Base-by-base conservation (phyloP, 768 basidiomycete genomes). In the Xerocomus potaroensis region DNA sequence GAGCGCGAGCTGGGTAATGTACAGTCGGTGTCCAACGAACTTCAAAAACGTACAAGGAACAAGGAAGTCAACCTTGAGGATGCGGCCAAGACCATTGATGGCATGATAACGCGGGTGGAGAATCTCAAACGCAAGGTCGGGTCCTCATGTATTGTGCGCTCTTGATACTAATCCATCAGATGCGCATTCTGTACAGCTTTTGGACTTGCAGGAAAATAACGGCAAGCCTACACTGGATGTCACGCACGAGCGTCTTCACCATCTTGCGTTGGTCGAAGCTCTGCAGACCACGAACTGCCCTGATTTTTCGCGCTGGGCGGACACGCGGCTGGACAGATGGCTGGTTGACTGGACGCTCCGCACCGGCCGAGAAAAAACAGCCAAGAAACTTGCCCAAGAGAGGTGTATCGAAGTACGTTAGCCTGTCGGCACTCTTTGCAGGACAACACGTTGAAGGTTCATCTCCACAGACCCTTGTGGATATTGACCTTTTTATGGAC, bases 291-390 rank as follows among this genome's bases (percentile, higher is more conserved):
- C 77, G 5, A 76, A 65, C 41, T 72, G 74, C 41, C 72, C 78
- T 4, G 81, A 83, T 41, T 87, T 83, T 65, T 72, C 74, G 18
- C 74, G 81, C 26, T 95, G 90, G 90, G 81, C 85, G 8, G 83
- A 89, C 58, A 81, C 74, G 35, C 73, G 91, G 41, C 70, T 97
- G 11, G 86, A 92, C 60, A 72, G 93, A 51, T 95, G 91, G 84
- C 73, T 97, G 27, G 86, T 95, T 3, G 96, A 99, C 62, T 95
- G 95, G 87, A 79, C 85, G 29, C 71, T 98, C 37, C 75, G 94
- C 45, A 80, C 75, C 30, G 91, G 87, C 26, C 84, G 84, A 57
- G 80, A 84, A 54, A 75, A 79, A 56, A 84, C 91, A 1, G 94
- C 96, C 2, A 73, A 74, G 56, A 74, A 74, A 53, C 77, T 97